Conservation (phyloP, 1,139 yeast species). For the Candida glucosophila region DNA sequence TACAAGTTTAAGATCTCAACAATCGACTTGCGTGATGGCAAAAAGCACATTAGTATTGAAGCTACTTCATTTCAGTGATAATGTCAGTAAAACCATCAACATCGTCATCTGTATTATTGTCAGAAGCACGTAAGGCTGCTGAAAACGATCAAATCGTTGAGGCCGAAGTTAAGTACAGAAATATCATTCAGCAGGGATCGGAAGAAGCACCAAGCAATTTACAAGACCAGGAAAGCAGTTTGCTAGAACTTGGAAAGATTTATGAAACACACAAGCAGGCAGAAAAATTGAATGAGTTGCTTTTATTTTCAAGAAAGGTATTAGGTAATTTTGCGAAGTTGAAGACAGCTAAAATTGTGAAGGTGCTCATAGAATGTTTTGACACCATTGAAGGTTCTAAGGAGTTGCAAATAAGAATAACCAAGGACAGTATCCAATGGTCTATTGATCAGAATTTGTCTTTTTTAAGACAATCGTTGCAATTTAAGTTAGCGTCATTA, state of each 20-base stretch:
- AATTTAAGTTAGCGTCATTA: constrained; percentile 72
- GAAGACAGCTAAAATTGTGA: constrained; percentile 85
- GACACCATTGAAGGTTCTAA: constrained; percentile 60
- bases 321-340: constrained; percentile 82
- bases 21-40: no score
- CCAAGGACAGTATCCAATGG: constrained; percentile 82
- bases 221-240: constrained; percentile 54
- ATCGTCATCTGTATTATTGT: constrained; percentile 28
- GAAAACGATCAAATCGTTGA: constrained; percentile 35
- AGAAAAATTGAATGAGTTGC: constrained; percentile 48
- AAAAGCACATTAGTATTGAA: no score
- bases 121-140: constrained; percentile 52
- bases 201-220: constrained; percentile 13
- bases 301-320: constrained; percentile 60
- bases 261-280: constrained; percentile 39
- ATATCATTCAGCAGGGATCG: no score
- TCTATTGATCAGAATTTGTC: constrained; percentile 76
- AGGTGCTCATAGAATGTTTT: constrained; percentile 67
- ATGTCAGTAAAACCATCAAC: no score
- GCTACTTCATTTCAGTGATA: no score
- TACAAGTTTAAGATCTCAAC: no score
- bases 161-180: constrained; percentile 52
- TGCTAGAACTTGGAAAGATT: constrained; percentile 54
- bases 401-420: constrained; percentile 65
- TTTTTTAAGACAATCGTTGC: constrained; percentile 81